Conservation (phyloP, 1,284 basidiomycete species). For the Gomphus sp. region DNA sequence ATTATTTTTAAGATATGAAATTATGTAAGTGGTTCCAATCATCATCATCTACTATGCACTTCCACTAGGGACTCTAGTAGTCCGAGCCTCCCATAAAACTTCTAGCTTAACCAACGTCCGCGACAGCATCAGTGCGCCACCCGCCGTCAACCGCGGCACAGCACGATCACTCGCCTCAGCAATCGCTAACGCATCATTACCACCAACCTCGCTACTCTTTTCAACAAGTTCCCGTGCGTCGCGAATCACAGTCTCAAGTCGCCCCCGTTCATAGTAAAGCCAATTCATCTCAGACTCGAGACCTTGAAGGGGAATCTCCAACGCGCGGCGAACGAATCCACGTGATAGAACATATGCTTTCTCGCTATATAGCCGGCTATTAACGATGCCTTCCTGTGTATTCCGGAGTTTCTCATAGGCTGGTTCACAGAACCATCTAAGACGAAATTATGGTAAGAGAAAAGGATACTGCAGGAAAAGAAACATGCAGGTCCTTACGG, state of each 20-base stretch:
- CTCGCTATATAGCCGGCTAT: conserved; percentile 82
- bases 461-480: conserved; percentile 10
- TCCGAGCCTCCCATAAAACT: conserved; percentile 19
- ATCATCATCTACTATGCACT: not conserved
- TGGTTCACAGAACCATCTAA: conserved; percentile 85
- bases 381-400: conserved; percentile 82
- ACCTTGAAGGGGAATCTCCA: conserved; percentile 66
- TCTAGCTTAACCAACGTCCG: conserved; percentile 57
- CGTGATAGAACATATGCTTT: conserved; percentile 89
- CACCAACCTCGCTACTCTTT: conserved; percentile 43
- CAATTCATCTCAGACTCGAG: conserved; percentile 68
- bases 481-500: conserved; percentile 44
- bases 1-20: not conserved
- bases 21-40: not conserved
- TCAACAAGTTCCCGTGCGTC: conserved; percentile 59
- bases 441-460: not conserved
- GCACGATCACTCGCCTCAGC: conserved; percentile 44
- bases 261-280: conserved; percentile 62
- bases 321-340: conserved; percentile 78
- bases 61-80: conserved; percentile 3
- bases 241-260: conserved; percentile 58
- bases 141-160: conserved; percentile 67
- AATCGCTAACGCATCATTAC: conserved; percentile 25
- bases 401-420: conserved; percentile 85
- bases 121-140: conserved; percentile 74